These are phyloP conservation scores for Backusella westeae DNA, from an alignment of 192 early-diverging fungal genomes.

Conservation along the genomic window DNA sequence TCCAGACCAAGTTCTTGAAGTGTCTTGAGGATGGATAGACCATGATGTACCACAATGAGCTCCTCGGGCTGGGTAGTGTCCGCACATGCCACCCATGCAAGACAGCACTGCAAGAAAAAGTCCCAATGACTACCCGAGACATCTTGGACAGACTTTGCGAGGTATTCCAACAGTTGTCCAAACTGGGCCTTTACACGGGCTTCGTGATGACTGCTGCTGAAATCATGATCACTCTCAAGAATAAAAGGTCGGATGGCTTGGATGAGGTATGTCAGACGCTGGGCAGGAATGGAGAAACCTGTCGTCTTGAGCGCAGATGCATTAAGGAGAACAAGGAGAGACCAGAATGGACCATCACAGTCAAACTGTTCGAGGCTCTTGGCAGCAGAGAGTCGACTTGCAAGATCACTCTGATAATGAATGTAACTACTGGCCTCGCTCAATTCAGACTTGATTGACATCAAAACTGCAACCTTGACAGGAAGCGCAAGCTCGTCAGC, in stretches of 20 bases:
- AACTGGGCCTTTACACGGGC: conserved; percentile 22
- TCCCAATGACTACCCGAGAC: conserved; percentile 48
- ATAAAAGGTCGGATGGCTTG: conserved; percentile 36
- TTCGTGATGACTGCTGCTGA: not conserved
- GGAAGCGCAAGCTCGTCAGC: not conserved
- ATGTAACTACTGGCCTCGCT: conserved; percentile 9
- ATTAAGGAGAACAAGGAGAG: conserved; percentile 25
- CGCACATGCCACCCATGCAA: conserved; percentile 27
- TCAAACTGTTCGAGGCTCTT: conserved; percentile 18
- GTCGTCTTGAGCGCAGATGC: conserved; percentile 18
- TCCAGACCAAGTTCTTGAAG: conserved; percentile 9
- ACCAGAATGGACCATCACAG: conserved; percentile 3
- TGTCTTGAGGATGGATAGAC: conserved; percentile 6
- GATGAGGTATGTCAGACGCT: conserved; percentile 40
- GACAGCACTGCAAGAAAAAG: conserved; percentile 23
- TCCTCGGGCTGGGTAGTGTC: conserved; percentile 16
- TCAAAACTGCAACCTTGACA: conserved; percentile 22
- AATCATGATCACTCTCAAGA: conserved; percentile 19
- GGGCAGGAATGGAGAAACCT: conserved; percentile 33
- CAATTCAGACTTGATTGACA: conserved; percentile 20
- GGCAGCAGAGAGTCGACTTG: conserved; percentile 19
- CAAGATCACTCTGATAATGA: conserved; percentile 30
- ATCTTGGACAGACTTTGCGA: conserved; percentile 42
- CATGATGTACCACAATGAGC: conserved; percentile 17
- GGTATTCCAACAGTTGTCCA: conserved; percentile 30